A percentile compares a stretch with the other conserved stretches of the same genome.
These are phyloP conservation scores for Isabelozyma gotoi DNA, from an alignment of 805 yeast species.

Conservation along the genomic window DNA sequence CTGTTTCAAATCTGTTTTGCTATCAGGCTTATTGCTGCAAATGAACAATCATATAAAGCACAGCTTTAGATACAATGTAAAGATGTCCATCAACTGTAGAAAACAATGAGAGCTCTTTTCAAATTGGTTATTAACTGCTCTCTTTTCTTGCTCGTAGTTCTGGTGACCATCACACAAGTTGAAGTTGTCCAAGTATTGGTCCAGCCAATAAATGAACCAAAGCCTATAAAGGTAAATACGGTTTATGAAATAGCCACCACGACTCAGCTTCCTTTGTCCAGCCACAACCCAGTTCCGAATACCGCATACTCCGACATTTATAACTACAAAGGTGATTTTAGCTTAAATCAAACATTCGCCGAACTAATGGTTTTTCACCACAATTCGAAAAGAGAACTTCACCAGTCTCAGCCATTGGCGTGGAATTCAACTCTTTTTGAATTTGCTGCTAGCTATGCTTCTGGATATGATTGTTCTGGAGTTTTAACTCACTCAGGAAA, in stretches of 20 bases:
- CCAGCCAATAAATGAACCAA: background rate
- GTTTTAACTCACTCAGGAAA: slow-evolving; percentile 35
- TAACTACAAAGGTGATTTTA: slow-evolving; percentile 7
- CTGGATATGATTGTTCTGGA: slow-evolving; percentile 34
- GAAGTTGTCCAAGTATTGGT: background rate
- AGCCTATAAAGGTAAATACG: no score
- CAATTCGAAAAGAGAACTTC: slow-evolving; percentile 29
- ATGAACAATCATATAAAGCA: no score
- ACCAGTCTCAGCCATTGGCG: slow-evolving; percentile 23
- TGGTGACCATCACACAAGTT: background rate
- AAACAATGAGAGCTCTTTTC: background rate
- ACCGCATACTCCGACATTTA: slow-evolving; percentile 1
- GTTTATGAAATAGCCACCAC: no score
- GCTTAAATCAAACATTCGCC: slow-evolving; percentile 15
- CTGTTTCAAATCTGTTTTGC: background rate
- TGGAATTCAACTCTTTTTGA: slow-evolving; percentile 32
- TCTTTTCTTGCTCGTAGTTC: background rate
- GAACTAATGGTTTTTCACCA: slow-evolving; percentile 21
- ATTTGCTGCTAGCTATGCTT: slow-evolving; percentile 32
- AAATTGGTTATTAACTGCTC: background rate
- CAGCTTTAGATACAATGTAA: no score
- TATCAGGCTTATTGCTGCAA: background rate
- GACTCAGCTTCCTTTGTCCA: no score
- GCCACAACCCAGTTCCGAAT: background rate
- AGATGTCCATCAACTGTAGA: background rate